These are phyloP conservation scores for Forsythia suspensa DNA, from an alignment of 257 asterid species.

Conservation along the genomic window DNA sequence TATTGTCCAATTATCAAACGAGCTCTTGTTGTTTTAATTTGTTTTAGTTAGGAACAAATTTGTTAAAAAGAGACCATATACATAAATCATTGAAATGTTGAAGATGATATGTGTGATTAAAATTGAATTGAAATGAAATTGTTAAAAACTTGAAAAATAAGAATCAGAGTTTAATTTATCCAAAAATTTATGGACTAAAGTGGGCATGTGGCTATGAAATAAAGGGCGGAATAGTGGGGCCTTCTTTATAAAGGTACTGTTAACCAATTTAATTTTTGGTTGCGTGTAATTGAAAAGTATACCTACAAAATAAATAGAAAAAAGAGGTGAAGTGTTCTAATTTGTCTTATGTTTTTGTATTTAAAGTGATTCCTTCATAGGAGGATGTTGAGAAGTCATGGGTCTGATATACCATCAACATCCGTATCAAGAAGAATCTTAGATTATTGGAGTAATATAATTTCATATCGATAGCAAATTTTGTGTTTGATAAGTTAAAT, in stretches of 20 bases:
- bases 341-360: not conserved
- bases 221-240: slow-evolving; percentile 27
- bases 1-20: too few species aligned
- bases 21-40: too few species aligned
- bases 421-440: slow-evolving; percentile 27
- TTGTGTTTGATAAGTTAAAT: too few species aligned
- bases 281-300: not conserved
- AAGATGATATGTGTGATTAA: too few species aligned
- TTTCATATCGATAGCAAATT: not conserved
- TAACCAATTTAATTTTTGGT: not conserved
- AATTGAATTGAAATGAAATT: too few species aligned
- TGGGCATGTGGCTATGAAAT: slow-evolving; percentile 29
- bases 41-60: too few species aligned
- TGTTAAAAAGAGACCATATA: too few species aligned
- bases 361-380: not conserved
- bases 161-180: too few species aligned
- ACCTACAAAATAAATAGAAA: too few species aligned
- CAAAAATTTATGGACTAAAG: slow-evolving; percentile 6
- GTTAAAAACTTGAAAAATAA: too few species aligned
- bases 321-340: not conserved
- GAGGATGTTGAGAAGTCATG: not conserved
- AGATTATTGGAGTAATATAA: not conserved
- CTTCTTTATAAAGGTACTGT: slow-evolving; percentile 2
- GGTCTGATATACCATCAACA: not conserved
- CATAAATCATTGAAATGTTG: too few species aligned